phyloP scores from a whole-genome alignment of 306 rosid genomes.

The Fragaria ananassa region DNA sequence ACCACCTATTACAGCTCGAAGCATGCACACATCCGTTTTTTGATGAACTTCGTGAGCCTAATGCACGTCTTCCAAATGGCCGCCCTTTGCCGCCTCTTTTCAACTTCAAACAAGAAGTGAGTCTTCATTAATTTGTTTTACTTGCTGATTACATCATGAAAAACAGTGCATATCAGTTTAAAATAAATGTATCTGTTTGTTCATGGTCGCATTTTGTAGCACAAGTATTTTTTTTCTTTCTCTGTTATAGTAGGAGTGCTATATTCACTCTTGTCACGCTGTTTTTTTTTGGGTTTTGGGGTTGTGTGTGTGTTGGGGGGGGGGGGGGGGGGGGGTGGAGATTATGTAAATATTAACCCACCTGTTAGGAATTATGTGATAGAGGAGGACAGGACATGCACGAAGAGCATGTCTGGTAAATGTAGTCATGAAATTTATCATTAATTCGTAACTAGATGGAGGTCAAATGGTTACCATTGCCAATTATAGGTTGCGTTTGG shows the following conservation, averaged over 20 bases:
- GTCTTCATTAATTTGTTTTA: constrained; percentile 31
- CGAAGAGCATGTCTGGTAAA: background rate
- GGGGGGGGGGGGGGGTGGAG: no score
- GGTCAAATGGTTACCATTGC: background rate
- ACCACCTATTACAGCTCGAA: constrained; percentile 60
- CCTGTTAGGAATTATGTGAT: background rate
- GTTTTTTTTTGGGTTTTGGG: no score
- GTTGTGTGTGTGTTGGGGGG: no score
- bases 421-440: background rate
- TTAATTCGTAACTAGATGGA: background rate
- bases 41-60: constrained; percentile 89
- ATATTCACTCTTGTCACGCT: background rate
- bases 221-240: background rate
- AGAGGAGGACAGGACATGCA: background rate
- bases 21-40: constrained; percentile 92
- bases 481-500: background rate
- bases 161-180: background rate
- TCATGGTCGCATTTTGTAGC: background rate
- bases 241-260: background rate
- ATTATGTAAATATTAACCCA: background rate
- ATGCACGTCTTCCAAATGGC: constrained; percentile 78
- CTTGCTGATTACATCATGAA: background rate
- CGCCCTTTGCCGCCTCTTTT: constrained; percentile 80
- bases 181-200: background rate
- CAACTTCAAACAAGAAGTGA: constrained; percentile 89